Conservation (phyloP, 1,139 yeast genomes). For the Candida sp. region DNA sequence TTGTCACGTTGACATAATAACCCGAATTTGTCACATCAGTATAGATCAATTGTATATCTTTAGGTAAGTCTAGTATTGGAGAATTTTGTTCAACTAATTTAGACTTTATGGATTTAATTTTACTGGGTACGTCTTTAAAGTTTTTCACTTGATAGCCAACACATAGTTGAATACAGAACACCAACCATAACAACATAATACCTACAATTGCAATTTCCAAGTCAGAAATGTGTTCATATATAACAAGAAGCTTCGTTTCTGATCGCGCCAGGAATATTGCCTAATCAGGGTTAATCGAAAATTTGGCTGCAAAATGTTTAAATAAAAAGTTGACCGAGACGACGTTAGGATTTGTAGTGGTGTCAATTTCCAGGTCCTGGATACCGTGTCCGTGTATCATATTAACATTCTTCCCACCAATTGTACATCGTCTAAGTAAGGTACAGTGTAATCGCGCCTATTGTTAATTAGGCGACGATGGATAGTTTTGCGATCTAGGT, state of each 20-base stretch:
- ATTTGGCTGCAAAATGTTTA: not conserved
- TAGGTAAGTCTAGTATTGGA: constrained; percentile 8
- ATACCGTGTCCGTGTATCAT: too few relatives aligned
- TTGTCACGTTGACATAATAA: constrained; percentile 18
- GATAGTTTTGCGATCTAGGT: too few relatives aligned
- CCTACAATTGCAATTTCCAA: not conserved
- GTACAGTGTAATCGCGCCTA: not conserved
- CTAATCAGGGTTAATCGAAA: not conserved
- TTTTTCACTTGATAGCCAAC: not conserved
- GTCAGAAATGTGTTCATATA: not conserved
- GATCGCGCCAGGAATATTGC: not conserved
- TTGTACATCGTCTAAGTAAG: not conserved
- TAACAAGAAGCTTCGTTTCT: not conserved
- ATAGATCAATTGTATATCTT: constrained; percentile 19
- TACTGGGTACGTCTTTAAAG: not conserved
- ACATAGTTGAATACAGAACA: not conserved
- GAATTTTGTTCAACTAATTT: not conserved
- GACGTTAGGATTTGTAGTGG: too few relatives aligned
- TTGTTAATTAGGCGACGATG: not conserved
- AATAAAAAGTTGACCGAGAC: not conserved
- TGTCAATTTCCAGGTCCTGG: too few relatives aligned
- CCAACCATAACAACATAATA: not conserved
- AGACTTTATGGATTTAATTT: not conserved
- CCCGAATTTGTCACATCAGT: constrained; percentile 26
- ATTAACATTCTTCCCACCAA: too few relatives aligned